Conservation (phyloP, 768 basidiomycete genomes). For the Suillus hirtellus region DNA sequence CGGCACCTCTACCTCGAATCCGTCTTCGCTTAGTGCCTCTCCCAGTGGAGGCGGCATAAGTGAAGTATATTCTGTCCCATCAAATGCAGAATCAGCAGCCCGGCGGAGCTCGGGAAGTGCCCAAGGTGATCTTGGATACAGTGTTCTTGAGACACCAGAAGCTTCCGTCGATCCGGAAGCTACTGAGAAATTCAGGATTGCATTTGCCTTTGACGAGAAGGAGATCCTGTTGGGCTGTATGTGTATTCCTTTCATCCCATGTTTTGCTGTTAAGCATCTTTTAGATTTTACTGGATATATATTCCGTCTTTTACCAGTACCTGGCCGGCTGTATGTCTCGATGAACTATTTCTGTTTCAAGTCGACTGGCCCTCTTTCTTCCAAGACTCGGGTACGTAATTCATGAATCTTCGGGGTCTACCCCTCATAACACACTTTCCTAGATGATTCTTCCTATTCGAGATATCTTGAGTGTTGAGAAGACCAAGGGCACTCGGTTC, state of each 20-base stretch:
- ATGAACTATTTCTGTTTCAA: constrained; percentile 94
- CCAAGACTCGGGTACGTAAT: constrained; percentile 73
- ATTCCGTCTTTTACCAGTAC: constrained; percentile 86
- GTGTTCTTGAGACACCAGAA: constrained; percentile 77
- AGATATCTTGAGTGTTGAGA: constrained; percentile 84
- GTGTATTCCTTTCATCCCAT: constrained; percentile 33
- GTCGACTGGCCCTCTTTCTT: constrained; percentile 75
- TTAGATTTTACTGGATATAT: constrained; percentile 93
- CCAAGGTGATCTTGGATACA: constrained; percentile 68
- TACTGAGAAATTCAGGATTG: constrained; percentile 71
- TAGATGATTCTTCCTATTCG: constrained; percentile 95
- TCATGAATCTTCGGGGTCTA: constrained; percentile 8
- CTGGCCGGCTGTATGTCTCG: constrained; percentile 88
- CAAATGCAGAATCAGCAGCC: constrained; percentile 16
- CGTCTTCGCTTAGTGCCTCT: constrained; percentile 23
- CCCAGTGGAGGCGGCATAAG: constrained; percentile 43
- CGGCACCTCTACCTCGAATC: constrained; percentile 37
- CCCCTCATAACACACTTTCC: constrained; percentile 7
- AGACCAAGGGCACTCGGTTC: constrained; percentile 84
- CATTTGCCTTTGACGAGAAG: constrained; percentile 88
- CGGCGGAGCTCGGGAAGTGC: constrained; percentile 33
- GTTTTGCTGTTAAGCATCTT: constrained; percentile 5
- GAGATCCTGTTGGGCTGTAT: constrained; percentile 86
- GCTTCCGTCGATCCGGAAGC: constrained; percentile 60
- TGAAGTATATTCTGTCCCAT: constrained; percentile 58